Evolutionary conservation across 2,329 filamentous ascomycete species (phyloP), one percentile per base, ranked within the genome.

Genomic region (Myotisia sp.): DNA sequence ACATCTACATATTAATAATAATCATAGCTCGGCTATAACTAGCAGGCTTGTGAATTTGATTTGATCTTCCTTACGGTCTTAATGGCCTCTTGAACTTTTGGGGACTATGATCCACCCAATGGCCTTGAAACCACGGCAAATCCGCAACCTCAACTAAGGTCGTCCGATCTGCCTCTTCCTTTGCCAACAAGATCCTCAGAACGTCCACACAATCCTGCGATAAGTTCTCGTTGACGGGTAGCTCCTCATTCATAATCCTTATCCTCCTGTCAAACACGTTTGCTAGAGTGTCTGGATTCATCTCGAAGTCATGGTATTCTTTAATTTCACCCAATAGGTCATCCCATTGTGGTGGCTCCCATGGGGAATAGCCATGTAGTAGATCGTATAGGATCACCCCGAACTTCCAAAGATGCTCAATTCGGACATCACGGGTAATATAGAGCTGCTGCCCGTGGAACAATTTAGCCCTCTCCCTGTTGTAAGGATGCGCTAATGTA

Each of bases 191-290:
- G 17, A 39, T 34, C 26, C 41, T 44, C 28, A 56, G 30, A 7
- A 47, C 39, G 37, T 55, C 53, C 18, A 43, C 43, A 26, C 51
- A 55, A 33, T 52, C 52, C 36, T 53, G 51, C 4, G 49, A 49
- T 8, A 55, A 29, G 6, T 34, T 36, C 29, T 49, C 50, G 6
- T 41, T 32, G n/a, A 55, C 41, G 2, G 42, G 37, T 30, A 52
- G 24, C 29, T 50, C 43, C 10, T 49, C 44, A 12, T 44, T 48
- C 21, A 52, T 39, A 14, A 52, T 52, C 10, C 50, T 37, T 27
- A 37, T 12, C 22, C 48, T 43, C 13, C 50, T 40, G 2, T 39
- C 16, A 13, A 24, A 34, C 14, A 43, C 27, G 33, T 37, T 37
- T 14, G 8, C 7, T 3, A 20, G 31, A 26, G 33, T 23, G 12